Percentiles rank a stretch among this genome's conserved stretches.
Conservation (phyloP, 2,329 filamentous ascomycete species). For the Penicillium sp. region DNA sequence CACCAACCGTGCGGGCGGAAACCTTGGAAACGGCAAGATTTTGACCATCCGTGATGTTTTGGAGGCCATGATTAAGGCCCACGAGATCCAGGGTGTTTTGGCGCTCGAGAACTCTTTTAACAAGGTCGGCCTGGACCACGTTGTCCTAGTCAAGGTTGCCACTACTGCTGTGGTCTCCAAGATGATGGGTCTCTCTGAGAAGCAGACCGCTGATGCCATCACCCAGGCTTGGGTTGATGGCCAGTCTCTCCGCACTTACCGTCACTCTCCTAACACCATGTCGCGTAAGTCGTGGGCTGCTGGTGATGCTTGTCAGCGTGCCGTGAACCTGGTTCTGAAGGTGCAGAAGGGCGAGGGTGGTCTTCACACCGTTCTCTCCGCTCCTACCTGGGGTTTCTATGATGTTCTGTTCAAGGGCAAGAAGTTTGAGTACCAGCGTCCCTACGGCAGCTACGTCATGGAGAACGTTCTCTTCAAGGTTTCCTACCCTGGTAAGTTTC, state of each 20-base stretch:
- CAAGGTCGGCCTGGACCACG: constrained; percentile 96
- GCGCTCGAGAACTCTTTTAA: constrained; percentile 98
- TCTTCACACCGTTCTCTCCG: constrained; percentile 87
- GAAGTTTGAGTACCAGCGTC: constrained; percentile 92
- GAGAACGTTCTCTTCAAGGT: constrained; percentile 99
- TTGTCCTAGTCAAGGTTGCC: constrained; percentile 96
- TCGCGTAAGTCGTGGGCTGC: constrained; percentile 99
- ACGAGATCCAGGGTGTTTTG: constrained; percentile 97
- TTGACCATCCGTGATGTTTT: constrained; percentile 88
- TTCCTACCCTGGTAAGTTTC: constrained; percentile 78
- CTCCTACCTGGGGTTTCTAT: constrained; percentile 96
- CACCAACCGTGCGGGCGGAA: constrained; percentile 83
- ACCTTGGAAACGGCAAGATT: constrained; percentile 69
- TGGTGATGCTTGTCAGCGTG: constrained; percentile 94
- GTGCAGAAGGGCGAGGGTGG: constrained; percentile 89
- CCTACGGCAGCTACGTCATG: constrained; percentile 98
- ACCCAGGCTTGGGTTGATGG: constrained; percentile 98
- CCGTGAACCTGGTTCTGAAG: constrained; percentile 87
- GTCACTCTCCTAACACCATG: constrained; percentile 99
- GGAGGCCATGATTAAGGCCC: constrained; percentile 98
- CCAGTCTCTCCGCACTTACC: constrained; percentile 92
- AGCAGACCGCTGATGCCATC: constrained; percentile 91
- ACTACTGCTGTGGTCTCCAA: constrained; percentile 92
- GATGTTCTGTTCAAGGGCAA: constrained; percentile 96
- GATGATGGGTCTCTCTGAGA: constrained; percentile 85